A percentile compares a stretch with the other conserved stretches of the same genome.
Conservation (phyloP, 352 stramenopile genomes). For the Globisporangium nunn region DNA sequence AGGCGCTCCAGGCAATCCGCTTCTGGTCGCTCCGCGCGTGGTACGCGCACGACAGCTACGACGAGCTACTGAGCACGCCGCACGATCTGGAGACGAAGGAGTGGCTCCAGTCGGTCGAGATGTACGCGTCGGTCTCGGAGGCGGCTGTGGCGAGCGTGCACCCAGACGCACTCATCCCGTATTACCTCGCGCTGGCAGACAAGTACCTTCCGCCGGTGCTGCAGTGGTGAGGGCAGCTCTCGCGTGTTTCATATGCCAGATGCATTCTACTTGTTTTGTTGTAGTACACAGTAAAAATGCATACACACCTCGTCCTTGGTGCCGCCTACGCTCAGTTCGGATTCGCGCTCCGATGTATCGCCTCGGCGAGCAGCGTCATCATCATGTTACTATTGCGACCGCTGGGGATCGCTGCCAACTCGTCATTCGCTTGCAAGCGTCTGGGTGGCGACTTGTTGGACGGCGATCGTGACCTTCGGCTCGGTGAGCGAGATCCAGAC, state of each 20-base stretch:
- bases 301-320: too few species aligned
- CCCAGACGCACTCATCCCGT: constrained; percentile 38
- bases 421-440: not conserved
- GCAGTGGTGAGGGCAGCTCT: constrained; percentile 44
- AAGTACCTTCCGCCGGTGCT: constrained; percentile 69
- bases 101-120: constrained; percentile 43
- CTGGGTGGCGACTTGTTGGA: constrained; percentile 1
- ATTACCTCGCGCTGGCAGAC: constrained; percentile 57
- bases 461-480: constrained; percentile 1
- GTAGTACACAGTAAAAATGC: not conserved
- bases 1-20: constrained; percentile 56
- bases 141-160: constrained; percentile 26
- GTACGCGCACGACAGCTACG: constrained; percentile 52
- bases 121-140: constrained; percentile 32
- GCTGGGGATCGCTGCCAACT: not conserved
- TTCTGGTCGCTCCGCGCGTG: constrained; percentile 75
- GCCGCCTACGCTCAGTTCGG: not conserved
- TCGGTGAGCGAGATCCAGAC: too few species aligned
- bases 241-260: too few species aligned
- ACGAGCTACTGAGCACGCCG: constrained; percentile 24
- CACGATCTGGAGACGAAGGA: constrained; percentile 60
- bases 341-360: not conserved
- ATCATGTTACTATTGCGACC: not conserved
- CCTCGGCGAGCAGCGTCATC: constrained; percentile 10
- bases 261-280: too few species aligned